A percentile compares a stretch with the other conserved stretches of the same genome.
Evolutionary conservation across 805 yeast species (phyloP).

Genomic region (Candida dendrica): DNA sequence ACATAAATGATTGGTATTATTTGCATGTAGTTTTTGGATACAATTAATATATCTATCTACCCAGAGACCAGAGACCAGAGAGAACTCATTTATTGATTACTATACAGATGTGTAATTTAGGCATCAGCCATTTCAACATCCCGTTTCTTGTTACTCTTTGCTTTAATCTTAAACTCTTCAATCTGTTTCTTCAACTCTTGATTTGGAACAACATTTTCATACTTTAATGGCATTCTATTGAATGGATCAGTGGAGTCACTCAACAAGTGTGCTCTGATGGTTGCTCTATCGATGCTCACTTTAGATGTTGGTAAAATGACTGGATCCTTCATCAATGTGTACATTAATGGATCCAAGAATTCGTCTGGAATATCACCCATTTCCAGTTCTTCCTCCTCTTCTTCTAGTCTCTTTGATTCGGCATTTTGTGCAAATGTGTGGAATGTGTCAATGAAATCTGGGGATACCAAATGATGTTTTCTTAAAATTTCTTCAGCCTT

Average conservation of each 20-base stretch:
- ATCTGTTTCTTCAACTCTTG: slow-evolving; percentile 59
- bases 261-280: slow-evolving; percentile 86
- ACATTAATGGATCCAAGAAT: slow-evolving; percentile 95
- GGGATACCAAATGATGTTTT: slow-evolving; percentile 46
- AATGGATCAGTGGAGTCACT: slow-evolving; percentile 97
- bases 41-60: too few relatives aligned
- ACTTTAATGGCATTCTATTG: slow-evolving; percentile 81
- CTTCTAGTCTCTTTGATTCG: slow-evolving; percentile 47
- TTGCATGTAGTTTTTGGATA: too few relatives aligned
- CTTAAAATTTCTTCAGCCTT: slow-evolving; percentile 65
- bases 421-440: slow-evolving; percentile 58
- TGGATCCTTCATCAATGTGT: slow-evolving; percentile 91
- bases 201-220: slow-evolving; percentile 84
- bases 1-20: background rate
- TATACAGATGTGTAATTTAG: background rate
- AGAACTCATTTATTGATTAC: background rate
- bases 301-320: slow-evolving; percentile 87
- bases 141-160: slow-evolving; percentile 4
- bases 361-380: slow-evolving; percentile 95
- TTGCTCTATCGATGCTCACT: slow-evolving; percentile 79
- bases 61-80: too few relatives aligned
- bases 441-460: slow-evolving; percentile 44
- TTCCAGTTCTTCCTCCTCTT: slow-evolving; percentile 80
- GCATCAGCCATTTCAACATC: slow-evolving; percentile 15
- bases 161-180: slow-evolving; percentile 29